Evolutionary conservation across 345 rosid species (phyloP).

Genomic region (Sisymbrium altissimum): DNA sequence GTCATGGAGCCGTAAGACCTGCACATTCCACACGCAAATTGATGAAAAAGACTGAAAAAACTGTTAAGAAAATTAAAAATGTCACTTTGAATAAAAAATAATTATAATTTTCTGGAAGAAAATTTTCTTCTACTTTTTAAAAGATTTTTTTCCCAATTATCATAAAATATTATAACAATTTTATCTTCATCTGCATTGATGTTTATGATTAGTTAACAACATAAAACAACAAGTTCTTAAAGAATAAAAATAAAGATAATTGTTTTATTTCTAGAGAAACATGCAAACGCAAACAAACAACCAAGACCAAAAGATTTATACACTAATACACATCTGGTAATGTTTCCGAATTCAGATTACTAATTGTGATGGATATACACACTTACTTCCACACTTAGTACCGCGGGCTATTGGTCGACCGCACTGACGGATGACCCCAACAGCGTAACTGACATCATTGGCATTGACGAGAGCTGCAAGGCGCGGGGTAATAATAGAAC

Average conservation of each 20-base stretch:
- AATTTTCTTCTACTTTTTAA: not conserved
- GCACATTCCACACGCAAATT: not conserved
- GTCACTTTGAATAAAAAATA: too few species aligned
- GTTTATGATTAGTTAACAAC: not conserved
- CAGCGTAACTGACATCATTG: not conserved
- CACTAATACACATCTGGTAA: too few species aligned
- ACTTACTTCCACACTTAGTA: conserved; percentile 25
- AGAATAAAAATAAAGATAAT: not conserved
- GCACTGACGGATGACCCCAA: conserved; percentile 13
- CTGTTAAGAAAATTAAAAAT: too few species aligned
- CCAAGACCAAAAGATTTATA: too few species aligned
- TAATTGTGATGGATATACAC: not conserved
- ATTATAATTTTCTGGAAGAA: not conserved
- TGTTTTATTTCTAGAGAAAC: not conserved
- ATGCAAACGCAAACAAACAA: not conserved
- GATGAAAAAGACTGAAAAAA: not conserved
- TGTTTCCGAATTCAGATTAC: not conserved
- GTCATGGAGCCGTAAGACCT: conserved; percentile 16
- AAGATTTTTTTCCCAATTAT: not conserved
- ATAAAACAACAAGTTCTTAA: not conserved
- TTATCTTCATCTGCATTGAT: not conserved
- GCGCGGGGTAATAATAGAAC: conserved; percentile 6
- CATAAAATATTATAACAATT: not conserved
- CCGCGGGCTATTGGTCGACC: conserved; percentile 10
- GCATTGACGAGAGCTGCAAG: conserved; percentile 1